Percentiles rank a stretch among this genome's conserved stretches.
Conservation (phyloP, 177 flowering plant species). For the Tripterygium wilfordii region DNA sequence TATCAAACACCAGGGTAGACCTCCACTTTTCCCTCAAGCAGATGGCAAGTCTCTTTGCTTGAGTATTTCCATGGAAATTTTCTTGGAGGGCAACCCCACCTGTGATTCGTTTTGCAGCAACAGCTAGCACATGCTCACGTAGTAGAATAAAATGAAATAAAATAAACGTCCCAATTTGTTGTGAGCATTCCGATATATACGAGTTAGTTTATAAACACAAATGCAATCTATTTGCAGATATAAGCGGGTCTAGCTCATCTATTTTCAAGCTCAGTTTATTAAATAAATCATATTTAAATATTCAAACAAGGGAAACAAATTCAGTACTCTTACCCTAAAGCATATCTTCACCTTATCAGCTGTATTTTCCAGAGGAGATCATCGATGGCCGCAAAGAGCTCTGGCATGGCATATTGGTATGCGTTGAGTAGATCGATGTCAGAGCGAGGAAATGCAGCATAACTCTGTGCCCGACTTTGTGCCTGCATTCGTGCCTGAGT, state of each 20-base stretch:
- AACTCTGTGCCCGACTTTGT: too few relatives aligned
- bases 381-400: too few relatives aligned
- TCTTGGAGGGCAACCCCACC: conserved; percentile 96
- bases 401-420: too few relatives aligned
- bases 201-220: background rate
- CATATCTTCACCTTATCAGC: too few relatives aligned
- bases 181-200: background rate
- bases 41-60: conserved; percentile 71
- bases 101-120: conserved; percentile 7
- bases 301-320: too few relatives aligned
- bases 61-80: conserved; percentile 85
- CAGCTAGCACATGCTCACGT: background rate
- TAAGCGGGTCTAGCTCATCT: background rate
- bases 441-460: too few relatives aligned
- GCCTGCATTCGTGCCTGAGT: too few relatives aligned
- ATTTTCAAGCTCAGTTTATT: too few relatives aligned
- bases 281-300: too few relatives aligned
- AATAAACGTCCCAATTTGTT: background rate
- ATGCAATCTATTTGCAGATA: background rate
- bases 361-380: too few relatives aligned
- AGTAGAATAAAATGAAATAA: background rate
- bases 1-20: conserved; percentile 67
- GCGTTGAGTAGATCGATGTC: too few relatives aligned
- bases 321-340: too few relatives aligned
- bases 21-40: conserved; percentile 85